Conservation (phyloP, 192 early-diverging fungal species). For the Thamnidium elegans region DNA sequence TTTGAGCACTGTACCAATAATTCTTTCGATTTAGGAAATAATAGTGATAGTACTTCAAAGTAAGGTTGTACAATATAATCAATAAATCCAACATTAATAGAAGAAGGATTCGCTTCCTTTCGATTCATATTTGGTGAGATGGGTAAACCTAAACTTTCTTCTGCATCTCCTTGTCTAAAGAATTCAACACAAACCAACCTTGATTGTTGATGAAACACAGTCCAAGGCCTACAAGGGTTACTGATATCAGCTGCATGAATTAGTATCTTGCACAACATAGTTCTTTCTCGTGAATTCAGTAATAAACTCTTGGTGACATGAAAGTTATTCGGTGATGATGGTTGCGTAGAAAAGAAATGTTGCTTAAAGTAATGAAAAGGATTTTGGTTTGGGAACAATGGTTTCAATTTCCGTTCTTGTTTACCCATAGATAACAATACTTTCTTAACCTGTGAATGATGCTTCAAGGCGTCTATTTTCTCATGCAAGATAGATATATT, state of each 20-base stretch:
- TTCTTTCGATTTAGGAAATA: conserved; percentile 64
- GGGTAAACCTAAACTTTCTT: conserved; percentile 69
- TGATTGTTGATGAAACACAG: conserved; percentile 84
- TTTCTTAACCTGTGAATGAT: no score
- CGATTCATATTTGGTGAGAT: conserved; percentile 91
- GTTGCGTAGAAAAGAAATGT: no score
- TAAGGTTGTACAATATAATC: conserved; percentile 88
- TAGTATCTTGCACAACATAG: conserved; percentile 59
- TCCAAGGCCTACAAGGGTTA: conserved; percentile 82
- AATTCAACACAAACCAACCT: conserved; percentile 85
- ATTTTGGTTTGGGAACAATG: no score
- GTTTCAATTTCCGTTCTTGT: no score
- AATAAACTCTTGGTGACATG: not conserved
- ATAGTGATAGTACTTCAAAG: conserved; percentile 70
- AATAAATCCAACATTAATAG: conserved; percentile 78
- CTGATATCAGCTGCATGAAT: conserved; percentile 92
- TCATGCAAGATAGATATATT: conserved; percentile 30
- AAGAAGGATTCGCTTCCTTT: conserved; percentile 58
- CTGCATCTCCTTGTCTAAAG: conserved; percentile 82
- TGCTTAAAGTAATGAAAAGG: no score
- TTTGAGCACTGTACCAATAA: conserved; percentile 51
- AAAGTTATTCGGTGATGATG: no score
- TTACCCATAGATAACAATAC: no score
- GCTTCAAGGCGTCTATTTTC: no score
- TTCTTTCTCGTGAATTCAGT: conserved; percentile 52